Conservation (phyloP, 805 yeast species). For the Pichia gijzeniarum region DNA sequence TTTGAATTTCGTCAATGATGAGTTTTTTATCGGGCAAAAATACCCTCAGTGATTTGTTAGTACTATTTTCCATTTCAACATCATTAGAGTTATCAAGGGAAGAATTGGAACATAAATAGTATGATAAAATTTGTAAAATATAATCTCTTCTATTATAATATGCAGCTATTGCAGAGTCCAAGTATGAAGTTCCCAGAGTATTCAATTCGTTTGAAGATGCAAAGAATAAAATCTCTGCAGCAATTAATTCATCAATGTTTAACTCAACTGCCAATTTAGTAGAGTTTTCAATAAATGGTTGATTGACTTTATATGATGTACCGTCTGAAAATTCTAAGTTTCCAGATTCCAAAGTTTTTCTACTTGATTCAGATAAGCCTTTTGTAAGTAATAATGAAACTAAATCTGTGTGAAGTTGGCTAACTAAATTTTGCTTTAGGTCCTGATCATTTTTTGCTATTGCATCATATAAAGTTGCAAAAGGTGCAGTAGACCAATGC, state of each 20-base stretch:
- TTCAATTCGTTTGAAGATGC: slow-evolving; percentile 33
- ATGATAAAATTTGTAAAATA: slow-evolving; percentile 60
- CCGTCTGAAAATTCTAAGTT: slow-evolving; percentile 47
- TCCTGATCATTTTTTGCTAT: slow-evolving; percentile 31
- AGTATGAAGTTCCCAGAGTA: slow-evolving; percentile 40
- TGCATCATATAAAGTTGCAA: slow-evolving; percentile 40
- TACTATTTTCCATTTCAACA: not conserved
- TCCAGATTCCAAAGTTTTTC: slow-evolving; percentile 42
- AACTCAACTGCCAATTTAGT: slow-evolving; percentile 56
- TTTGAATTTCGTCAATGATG: slow-evolving; percentile 1
- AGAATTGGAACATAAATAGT: slow-evolving; percentile 25
- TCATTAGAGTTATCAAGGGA: not conserved
- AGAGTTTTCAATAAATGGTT: slow-evolving; percentile 56
- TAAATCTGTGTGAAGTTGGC: slow-evolving; percentile 40
- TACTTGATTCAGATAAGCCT: slow-evolving; percentile 39
- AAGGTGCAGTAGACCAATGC: slow-evolving; percentile 36
- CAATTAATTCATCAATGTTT: slow-evolving; percentile 66
- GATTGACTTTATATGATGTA: slow-evolving; percentile 54
- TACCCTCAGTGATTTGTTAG: not conserved
- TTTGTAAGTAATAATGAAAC: slow-evolving; percentile 34
- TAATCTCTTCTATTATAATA: slow-evolving; percentile 66
- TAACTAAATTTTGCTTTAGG: slow-evolving; percentile 12
- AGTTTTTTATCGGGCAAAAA: not conserved
- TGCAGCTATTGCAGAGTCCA: slow-evolving; percentile 60
- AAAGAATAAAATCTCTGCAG: slow-evolving; percentile 60